A percentile compares a stretch with the other conserved stretches of the same genome.
Evolutionary conservation across 192 early-diverging fungal genomes (phyloP).

Genomic region (Dissophora ornata): DNA sequence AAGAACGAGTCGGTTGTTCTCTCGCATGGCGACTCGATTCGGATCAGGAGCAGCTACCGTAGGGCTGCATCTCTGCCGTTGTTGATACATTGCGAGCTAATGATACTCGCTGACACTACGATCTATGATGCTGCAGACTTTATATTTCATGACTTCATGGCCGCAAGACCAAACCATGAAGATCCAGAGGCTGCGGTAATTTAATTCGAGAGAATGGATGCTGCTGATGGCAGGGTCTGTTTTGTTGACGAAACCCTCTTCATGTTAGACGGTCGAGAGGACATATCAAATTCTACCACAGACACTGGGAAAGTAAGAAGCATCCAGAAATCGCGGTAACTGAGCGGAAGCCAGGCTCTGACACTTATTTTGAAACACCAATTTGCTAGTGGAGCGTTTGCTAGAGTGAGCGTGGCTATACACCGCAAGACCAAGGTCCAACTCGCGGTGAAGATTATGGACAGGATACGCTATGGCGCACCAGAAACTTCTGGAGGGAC

Average conservation of each 20-base stretch:
- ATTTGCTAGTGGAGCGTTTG: slow-evolving; percentile 77
- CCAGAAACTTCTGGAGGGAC: slow-evolving; percentile 80
- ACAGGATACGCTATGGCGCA: slow-evolving; percentile 72
- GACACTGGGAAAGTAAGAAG: slow-evolving; percentile 41
- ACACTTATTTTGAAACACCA: no score
- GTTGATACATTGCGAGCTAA: no score
- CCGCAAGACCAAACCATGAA: not conserved
- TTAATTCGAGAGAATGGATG: not conserved
- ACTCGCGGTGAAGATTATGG: slow-evolving; percentile 90
- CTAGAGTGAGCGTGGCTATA: slow-evolving; percentile 77
- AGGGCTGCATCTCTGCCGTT: slow-evolving; percentile 2
- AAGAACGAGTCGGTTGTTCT: slow-evolving; percentile 64
- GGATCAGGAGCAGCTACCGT: slow-evolving; percentile 63
- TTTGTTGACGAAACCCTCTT: no score
- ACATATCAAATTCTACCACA: slow-evolving; percentile 33
- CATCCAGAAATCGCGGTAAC: no score
- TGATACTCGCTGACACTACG: no score
- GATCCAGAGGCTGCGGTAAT: slow-evolving; percentile 57
- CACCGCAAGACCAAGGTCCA: slow-evolving; percentile 72
- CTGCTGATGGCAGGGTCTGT: no score
- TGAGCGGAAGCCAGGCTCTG: no score
- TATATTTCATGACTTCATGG: slow-evolving; percentile 18
- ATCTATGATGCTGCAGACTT: not conserved
- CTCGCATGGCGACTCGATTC: slow-evolving; percentile 68
- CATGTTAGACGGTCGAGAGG: slow-evolving; percentile 22